A percentile compares a stretch with the other conserved stretches of the same genome.
Conservation (phyloP, 2,329 filamentous ascomycete species). For the Aureobasidium sp. region DNA sequence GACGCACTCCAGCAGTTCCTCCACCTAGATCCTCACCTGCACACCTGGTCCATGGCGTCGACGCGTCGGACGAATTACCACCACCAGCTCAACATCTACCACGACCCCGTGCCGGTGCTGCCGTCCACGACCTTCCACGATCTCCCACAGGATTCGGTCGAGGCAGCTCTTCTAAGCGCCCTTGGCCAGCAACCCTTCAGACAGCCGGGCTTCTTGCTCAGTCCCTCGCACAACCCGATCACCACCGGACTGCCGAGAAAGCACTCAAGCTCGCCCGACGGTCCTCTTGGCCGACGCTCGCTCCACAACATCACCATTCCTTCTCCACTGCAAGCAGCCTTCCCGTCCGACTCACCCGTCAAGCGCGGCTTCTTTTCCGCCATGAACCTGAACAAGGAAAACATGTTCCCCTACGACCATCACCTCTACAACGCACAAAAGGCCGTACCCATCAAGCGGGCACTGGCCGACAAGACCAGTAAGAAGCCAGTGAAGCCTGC, state of each 20-base stretch:
- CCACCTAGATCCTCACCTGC: background rate
- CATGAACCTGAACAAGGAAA: conserved; percentile 45
- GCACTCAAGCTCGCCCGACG: conserved; percentile 52
- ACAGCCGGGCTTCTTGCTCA: conserved; percentile 55
- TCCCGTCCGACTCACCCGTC: conserved; percentile 57
- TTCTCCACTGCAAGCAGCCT: conserved; percentile 49
- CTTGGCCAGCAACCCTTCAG: conserved; percentile 36
- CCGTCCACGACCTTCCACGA: conserved; percentile 32
- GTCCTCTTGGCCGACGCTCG: conserved; percentile 51
- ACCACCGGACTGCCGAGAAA: conserved; percentile 64
- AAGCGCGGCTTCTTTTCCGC: conserved; percentile 52
- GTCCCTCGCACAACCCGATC: conserved; percentile 47
- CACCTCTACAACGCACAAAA: conserved; percentile 24
- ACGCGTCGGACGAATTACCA: conserved; percentile 47
- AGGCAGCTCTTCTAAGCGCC: conserved; percentile 44
- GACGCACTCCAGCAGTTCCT: background rate
- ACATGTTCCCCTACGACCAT: conserved; percentile 35
- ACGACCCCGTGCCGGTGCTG: conserved; percentile 39
- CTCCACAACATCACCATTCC: conserved; percentile 57
- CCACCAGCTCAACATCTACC: conserved; percentile 49
- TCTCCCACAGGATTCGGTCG: conserved; percentile 27
- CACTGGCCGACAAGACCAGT: conserved; percentile 62
- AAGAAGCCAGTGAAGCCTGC: conserved; percentile 61
- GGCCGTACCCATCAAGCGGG: conserved; percentile 42
- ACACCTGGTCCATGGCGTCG: conserved; percentile 37